Evolutionary conservation across 495 filamentous ascomycete genomes (phyloP), one percentile per base, ranked within the genome.

Genomic region (Entonaema liquescens): DNA sequence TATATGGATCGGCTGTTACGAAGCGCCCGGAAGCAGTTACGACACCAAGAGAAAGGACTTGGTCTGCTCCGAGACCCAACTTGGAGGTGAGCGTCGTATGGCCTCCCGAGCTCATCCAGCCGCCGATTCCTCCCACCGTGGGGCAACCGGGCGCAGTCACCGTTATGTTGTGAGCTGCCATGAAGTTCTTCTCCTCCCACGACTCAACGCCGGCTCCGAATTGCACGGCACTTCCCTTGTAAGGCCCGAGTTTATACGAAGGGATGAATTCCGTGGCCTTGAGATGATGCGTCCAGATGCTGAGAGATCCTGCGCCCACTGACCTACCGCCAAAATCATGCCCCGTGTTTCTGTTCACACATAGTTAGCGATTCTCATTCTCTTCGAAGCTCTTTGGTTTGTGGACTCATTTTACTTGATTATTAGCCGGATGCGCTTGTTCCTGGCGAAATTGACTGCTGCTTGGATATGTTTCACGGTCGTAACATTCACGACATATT

Each of bases 321-420:
- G 74, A 84, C 68, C 87, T 86, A 33, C 87, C 88, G 15, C 76
- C 77, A 69, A 86, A 89, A 73, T 91, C 89, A 73, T 91, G 89
- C 15, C 90, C 89, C 2, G 89, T 91, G 68, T 89, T 91, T 79
- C 89, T 89, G 55, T 42, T 47, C 38, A 15, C 2, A 42, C 25
- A 29, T 4, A 28, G 62, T 65, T 49, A 42, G 62, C 3, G 21
- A 47, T 9, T 62, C 11, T 7, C 13, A 29, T 58, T n/a, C 28
- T 69, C 11, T 13, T 26, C 26, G 17, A 17, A 5, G 33, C 11
- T 9, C 7, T 21, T 52, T 42, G 26, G 11, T 2, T 28, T 28
- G n/a, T 19, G 31, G 35, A 52, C 33, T 25, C 21, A 52, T 68
- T 76, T 56, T 72, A 81, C 82, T 90, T 91, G 60, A 91, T 80